Percentiles rank a stretch among this genome's conserved stretches.
Evolutionary conservation across 106 monocot genomes (phyloP).

Genomic region (Phalaenopsis equestris): DNA sequence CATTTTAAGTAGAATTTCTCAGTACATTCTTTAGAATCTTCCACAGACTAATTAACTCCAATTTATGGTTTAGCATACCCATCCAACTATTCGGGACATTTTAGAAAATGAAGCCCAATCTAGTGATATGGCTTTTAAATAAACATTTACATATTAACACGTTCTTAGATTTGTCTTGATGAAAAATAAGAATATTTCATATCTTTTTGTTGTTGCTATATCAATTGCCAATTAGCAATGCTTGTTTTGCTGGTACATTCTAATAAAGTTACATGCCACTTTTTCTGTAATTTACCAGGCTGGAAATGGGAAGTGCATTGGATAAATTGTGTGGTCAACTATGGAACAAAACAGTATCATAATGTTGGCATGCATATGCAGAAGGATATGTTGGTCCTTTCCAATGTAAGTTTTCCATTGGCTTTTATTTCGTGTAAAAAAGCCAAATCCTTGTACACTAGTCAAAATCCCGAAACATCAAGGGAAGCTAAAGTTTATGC

Average conservation of each 20-base stretch:
- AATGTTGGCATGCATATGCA: constrained; percentile 64
- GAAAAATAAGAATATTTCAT: too few relatives aligned
- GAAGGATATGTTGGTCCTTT: constrained; percentile 54
- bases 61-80: background rate
- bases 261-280: background rate
- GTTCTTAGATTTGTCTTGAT: background rate
- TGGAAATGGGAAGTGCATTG: constrained; percentile 73
- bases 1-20: too few relatives aligned
- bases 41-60: too few relatives aligned
- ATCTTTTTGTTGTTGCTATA: background rate
- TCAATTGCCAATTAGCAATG: background rate
- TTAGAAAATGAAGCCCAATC: too few relatives aligned
- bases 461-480: constrained; percentile 68
- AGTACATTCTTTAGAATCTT: too few relatives aligned
- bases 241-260: background rate
- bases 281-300: constrained; percentile 15
- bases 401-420: constrained; percentile 45
- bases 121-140: background rate
- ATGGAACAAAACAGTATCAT: constrained; percentile 64
- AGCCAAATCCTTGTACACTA: constrained; percentile 38
- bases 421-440: constrained; percentile 51
- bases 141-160: background rate
- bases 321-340: constrained; percentile 77
- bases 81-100: background rate
- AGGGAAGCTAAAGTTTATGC: constrained; percentile 60